phyloP scores from a whole-genome alignment of 1,139 yeast species.

The Blastobotrys niveus region DNA sequence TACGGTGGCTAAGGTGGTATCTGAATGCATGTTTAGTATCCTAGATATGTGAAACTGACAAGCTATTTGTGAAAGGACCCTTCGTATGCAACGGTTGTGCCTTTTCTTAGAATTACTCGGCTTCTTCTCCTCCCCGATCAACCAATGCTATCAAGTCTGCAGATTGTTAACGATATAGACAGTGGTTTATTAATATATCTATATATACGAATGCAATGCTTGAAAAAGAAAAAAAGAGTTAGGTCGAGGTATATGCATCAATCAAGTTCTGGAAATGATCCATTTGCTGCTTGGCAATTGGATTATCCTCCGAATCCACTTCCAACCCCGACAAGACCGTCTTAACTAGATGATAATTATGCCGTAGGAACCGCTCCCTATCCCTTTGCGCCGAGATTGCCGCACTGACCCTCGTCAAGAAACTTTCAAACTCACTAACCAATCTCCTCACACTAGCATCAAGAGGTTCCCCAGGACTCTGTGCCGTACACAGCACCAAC shows the following conservation, averaged over 20 bases:
- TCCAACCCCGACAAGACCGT: constrained; percentile 39
- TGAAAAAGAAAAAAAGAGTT: too few species aligned
- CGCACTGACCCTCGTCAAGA: constrained; percentile 57
- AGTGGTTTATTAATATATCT: too few species aligned
- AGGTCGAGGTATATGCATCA: constrained; percentile 55
- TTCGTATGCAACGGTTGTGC: too few species aligned
- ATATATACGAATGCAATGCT: too few species aligned
- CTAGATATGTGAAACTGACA: too few species aligned
- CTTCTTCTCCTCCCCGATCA: too few species aligned
- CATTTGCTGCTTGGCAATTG: constrained; percentile 51
- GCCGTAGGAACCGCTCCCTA: constrained; percentile 66
- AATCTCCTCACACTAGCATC: constrained; percentile 62
- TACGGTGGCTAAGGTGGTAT: too few species aligned
- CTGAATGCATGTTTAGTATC: too few species aligned
- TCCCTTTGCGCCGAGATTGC: constrained; percentile 42
- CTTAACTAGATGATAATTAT: constrained; percentile 52
- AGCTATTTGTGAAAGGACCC: too few species aligned
- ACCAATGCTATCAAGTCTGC: too few species aligned
- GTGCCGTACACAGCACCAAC: constrained; percentile 44
- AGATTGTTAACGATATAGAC: too few species aligned
- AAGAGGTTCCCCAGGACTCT: constrained; percentile 56
- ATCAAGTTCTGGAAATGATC: constrained; percentile 58
- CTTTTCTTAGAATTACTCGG: too few species aligned
- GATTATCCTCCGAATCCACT: constrained; percentile 41
- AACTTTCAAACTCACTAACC: constrained; percentile 71